Evolutionary conservation across 192 early-diverging fungal genomes (phyloP).

Genomic region (Coemansia sp.): DNA sequence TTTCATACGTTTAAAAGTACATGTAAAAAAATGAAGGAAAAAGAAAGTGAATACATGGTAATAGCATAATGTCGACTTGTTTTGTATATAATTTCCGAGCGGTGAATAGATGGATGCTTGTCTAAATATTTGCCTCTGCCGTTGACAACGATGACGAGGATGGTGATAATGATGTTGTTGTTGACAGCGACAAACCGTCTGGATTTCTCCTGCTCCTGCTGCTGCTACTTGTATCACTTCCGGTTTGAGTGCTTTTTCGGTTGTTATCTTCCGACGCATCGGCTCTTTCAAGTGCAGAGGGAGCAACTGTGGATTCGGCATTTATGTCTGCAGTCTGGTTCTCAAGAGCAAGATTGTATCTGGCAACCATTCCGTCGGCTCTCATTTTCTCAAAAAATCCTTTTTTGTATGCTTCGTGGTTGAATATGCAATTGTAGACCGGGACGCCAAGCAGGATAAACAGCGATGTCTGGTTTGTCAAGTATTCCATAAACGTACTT

Average conservation of each 20-base stretch:
- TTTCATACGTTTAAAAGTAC: neutral
- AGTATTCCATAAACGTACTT: constrained; percentile 21
- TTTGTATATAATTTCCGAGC: too few species aligned
- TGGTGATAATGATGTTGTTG: neutral
- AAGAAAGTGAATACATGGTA: too few species aligned
- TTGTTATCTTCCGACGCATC: neutral
- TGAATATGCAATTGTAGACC: constrained; percentile 45
- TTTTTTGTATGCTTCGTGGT: constrained; percentile 20
- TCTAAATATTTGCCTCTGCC: too few species aligned
- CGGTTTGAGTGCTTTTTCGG: neutral
- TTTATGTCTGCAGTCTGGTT: neutral
- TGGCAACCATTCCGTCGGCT: constrained; percentile 36
- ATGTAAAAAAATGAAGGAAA: neutral
- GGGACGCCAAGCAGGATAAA: constrained; percentile 29
- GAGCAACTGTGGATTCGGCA: neutral
- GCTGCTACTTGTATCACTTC: neutral
- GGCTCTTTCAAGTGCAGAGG: neutral
- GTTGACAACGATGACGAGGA: too few species aligned
- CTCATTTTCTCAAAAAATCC: constrained; percentile 44
- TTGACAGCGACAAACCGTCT: neutral
- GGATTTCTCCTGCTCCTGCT: neutral
- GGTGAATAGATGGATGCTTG: too few species aligned
- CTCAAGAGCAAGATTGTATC: constrained; percentile 19
- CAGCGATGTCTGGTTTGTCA: constrained; percentile 28
- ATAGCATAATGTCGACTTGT: too few species aligned